These are phyloP conservation scores for Aspergillus neotritici DNA, from an alignment of 2,329 filamentous ascomycete genomes.

Conservation along the genomic window DNA sequence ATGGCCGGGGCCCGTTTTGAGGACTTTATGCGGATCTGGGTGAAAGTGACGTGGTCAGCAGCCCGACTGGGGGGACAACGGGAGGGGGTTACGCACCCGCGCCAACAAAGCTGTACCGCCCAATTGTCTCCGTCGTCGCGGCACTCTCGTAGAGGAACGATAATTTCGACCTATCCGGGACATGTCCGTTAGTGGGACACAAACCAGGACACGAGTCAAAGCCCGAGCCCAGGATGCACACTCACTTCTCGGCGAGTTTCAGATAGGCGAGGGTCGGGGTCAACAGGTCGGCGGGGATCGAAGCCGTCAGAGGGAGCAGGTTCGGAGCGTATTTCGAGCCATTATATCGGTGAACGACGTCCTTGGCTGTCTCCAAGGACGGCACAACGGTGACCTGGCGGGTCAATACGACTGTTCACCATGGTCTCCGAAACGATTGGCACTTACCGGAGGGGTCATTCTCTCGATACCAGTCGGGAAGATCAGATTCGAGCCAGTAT, in stretches of 20 bases:
- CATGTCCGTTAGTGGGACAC: too few relatives aligned
- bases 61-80: background rate
- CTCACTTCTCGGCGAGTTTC: constrained; percentile 72
- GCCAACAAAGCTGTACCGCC: constrained; percentile 91
- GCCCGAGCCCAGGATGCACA: constrained; percentile 12
- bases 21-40: constrained; percentile 63
- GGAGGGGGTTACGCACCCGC: constrained; percentile 49
- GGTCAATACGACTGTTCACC: constrained; percentile 12
- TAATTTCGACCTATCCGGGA: constrained; percentile 54
- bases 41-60: constrained; percentile 1
- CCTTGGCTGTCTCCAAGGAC: constrained; percentile 55
- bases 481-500: background rate
- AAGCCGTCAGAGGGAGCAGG: constrained; percentile 73
- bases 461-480: too few relatives aligned
- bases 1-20: constrained; percentile 83
- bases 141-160: constrained; percentile 97
- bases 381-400: constrained; percentile 51
- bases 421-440: background rate
- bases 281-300: constrained; percentile 85
- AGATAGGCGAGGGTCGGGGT: constrained; percentile 94
- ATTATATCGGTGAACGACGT: constrained; percentile 50
- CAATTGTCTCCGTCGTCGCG: constrained; percentile 82
- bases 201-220: too few relatives aligned
- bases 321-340: constrained; percentile 60
- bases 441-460: background rate